Evolutionary conservation across 352 stramenopile genomes (phyloP).

Genomic region (Hyaloperonospora brassicae): DNA sequence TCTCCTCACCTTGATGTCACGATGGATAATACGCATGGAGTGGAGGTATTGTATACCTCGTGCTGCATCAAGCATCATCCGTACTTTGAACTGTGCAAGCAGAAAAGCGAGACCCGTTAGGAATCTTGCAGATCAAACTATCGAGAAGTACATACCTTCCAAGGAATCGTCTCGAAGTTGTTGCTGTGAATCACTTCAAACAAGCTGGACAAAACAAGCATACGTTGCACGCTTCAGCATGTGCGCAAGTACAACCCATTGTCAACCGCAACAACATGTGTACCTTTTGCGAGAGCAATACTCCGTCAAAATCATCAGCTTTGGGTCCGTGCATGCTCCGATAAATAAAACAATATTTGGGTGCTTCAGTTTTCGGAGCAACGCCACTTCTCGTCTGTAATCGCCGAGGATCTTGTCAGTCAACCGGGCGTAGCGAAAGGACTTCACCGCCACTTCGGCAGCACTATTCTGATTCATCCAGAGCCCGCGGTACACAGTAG

Average conservation of each 20-base stretch:
- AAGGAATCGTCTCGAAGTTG: conserved; percentile 85
- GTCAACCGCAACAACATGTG: not conserved
- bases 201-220: conserved; percentile 35
- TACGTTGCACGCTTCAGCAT: not conserved
- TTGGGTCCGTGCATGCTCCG: conserved; percentile 81
- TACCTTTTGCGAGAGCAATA: conserved; percentile 87
- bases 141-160: conserved; percentile 48
- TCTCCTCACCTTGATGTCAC: conserved; percentile 76
- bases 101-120: conserved; percentile 5
- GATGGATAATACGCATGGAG: conserved; percentile 82
- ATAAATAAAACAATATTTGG: conserved; percentile 89
- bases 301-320: conserved; percentile 86
- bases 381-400: conserved; percentile 79
- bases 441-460: conserved; percentile 81
- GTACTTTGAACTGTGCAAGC: conserved; percentile 71
- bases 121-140: not conserved
- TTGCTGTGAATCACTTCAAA: conserved; percentile 86
- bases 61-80: conserved; percentile 85
- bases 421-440: conserved; percentile 80
- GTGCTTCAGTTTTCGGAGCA: conserved; percentile 83
- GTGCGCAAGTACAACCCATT: not conserved
- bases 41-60: conserved; percentile 86
- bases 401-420: conserved; percentile 84
- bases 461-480: conserved; percentile 82
- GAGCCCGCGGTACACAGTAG: conserved; percentile 80